Percentiles rank a stretch among this genome's conserved stretches.
phyloP scores from a whole-genome alignment of 1,284 basidiomycete genomes.

The Tremellales sp. region DNA sequence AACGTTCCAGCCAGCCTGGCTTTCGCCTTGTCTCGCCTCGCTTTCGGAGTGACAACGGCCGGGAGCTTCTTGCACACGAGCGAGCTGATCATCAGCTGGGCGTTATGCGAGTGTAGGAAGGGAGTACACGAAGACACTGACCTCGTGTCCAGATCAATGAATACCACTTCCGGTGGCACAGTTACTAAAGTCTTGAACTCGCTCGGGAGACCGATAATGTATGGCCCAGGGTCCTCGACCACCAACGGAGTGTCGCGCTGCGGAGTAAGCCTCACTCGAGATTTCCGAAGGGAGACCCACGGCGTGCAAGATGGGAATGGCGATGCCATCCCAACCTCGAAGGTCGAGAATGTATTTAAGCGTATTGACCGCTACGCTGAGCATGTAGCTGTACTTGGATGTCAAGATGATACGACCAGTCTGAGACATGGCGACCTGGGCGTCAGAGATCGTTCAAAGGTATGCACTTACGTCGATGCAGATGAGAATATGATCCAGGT shows the following conservation, averaged over 20 bases:
- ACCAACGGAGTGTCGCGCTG: conserved; percentile 38
- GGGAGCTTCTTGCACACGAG: conserved; percentile 74
- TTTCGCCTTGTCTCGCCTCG: conserved; percentile 77
- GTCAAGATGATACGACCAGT: conserved; percentile 87
- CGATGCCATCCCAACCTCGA: conserved; percentile 88
- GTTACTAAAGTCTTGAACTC: conserved; percentile 76
- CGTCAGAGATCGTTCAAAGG: neutral
- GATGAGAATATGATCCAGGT: conserved; percentile 88
- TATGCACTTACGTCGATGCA: conserved; percentile 70
- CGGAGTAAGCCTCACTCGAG: too few species aligned
- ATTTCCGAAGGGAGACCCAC: conserved; percentile 14
- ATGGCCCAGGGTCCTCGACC: conserved; percentile 63
- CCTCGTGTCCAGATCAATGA: conserved; percentile 92
- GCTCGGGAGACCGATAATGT: conserved; percentile 86
- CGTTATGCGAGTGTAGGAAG: conserved; percentile 4
- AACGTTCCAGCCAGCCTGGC: conserved; percentile 71
- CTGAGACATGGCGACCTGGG: conserved; percentile 84
- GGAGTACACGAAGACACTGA: conserved; percentile 53
- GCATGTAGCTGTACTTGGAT: conserved; percentile 84
- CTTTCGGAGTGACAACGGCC: conserved; percentile 69
- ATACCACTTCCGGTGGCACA: conserved; percentile 73
- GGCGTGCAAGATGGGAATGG: conserved; percentile 78
- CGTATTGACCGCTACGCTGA: conserved; percentile 74
- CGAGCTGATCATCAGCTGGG: conserved; percentile 22
- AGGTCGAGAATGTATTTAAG: conserved; percentile 89